Percentiles rank a stretch among this genome's conserved stretches.
phyloP scores from a whole-genome alignment of 73 alveolate genomes.

The Paramecium octaurelia region DNA sequence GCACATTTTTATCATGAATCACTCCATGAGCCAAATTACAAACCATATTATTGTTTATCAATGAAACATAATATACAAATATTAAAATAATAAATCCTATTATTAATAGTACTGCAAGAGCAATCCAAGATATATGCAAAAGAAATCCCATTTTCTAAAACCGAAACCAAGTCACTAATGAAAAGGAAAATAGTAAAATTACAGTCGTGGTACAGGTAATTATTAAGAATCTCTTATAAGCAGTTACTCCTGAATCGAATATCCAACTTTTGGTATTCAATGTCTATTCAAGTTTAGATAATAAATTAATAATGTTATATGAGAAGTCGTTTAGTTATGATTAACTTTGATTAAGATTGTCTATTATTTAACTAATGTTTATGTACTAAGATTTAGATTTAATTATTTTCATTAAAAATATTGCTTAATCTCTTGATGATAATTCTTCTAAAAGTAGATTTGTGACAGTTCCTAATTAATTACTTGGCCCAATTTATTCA shows the following conservation, averaged over 20 bases:
- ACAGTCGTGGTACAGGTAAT: not conserved
- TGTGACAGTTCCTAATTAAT: not conserved
- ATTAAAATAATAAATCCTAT: not conserved
- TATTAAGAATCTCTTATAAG: slow-evolving; percentile 8
- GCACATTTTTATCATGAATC: not conserved
- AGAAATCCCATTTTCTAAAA: slow-evolving; percentile 22
- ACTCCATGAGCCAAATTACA: not conserved
- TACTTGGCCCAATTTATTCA: not conserved
- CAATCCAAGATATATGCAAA: not conserved
- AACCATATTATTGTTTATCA: not conserved
- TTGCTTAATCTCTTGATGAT: not conserved
- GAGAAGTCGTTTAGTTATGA: not conserved
- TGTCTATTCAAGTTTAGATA: not conserved
- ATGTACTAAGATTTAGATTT: not conserved
- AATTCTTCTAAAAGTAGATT: not conserved
- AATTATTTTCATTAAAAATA: not conserved
- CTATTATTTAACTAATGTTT: not conserved
- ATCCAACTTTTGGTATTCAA: slow-evolving; percentile 27
- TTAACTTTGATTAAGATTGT: not conserved
- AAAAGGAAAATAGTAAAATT: not conserved
- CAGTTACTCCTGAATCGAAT: slow-evolving; percentile 17
- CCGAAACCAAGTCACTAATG: slow-evolving; percentile 9
- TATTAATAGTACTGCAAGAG: not conserved
- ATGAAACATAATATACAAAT: slow-evolving; percentile 18
- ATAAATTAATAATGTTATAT: not conserved